Conservation (phyloP, 768 basidiomycete genomes). For the Heimioporus sp. region DNA sequence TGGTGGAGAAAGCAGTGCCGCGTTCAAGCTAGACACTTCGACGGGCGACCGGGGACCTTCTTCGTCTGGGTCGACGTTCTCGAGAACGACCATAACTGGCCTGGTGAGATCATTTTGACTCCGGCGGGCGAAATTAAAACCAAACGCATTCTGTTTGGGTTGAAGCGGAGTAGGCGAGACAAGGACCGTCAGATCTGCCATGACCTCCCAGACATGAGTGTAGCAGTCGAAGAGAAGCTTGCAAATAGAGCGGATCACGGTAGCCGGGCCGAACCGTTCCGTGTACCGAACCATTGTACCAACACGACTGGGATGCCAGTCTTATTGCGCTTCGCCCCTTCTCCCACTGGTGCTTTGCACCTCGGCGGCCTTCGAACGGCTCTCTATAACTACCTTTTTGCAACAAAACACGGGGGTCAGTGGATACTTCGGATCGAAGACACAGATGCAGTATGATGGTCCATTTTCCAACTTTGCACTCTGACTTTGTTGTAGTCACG, state of each 20-base stretch:
- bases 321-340: conserved; percentile 91
- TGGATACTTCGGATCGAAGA: conserved; percentile 95
- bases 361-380: conserved; percentile 95
- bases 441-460: conserved; percentile 77
- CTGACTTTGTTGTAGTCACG: conserved; percentile 52
- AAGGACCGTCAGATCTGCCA: conserved; percentile 34
- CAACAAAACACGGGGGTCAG: conserved; percentile 77
- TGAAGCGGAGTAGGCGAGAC: conserved; percentile 30
- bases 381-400: conserved; percentile 86
- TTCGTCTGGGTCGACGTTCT: conserved; percentile 24
- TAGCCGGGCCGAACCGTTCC: no score
- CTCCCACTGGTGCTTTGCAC: conserved; percentile 92
- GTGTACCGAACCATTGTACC: neutral
- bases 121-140: conserved; percentile 31
- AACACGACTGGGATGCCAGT: conserved; percentile 39
- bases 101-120: conserved; percentile 26
- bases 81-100: conserved; percentile 34
- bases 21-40: conserved; percentile 17
- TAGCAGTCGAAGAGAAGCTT: neutral
- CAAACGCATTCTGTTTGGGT: conserved; percentile 18
- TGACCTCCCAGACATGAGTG: neutral
- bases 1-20: conserved; percentile 25
- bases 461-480: neutral
- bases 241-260: neutral
- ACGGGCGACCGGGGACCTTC: conserved; percentile 24